phyloP scores from a whole-genome alignment of 768 basidiomycete genomes.

The Kockovaella imperatae region DNA sequence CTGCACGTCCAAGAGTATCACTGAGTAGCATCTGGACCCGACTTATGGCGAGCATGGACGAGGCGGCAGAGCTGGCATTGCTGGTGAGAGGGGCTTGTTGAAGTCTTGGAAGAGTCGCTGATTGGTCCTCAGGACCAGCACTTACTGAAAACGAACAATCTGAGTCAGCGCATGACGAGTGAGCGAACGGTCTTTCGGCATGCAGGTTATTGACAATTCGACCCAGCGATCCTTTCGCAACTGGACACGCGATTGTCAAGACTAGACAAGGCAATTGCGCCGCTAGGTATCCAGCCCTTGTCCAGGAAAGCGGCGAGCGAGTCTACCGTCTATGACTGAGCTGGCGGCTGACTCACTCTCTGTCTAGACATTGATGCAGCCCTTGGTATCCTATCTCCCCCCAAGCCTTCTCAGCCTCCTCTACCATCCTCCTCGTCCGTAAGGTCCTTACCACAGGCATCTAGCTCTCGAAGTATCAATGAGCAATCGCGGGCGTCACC shows the following conservation, averaged over 20 bases:
- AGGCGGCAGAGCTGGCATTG: neutral
- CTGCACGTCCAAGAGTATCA: too few species aligned
- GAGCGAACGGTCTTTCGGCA: neutral
- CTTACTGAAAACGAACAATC: conserved; percentile 40
- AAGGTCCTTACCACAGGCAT: conserved; percentile 12
- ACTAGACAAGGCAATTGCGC: conserved; percentile 42
- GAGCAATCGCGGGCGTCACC: neutral
- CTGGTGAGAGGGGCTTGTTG: neutral
- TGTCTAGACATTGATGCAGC: conserved; percentile 35
- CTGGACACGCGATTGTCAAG: conserved; percentile 38
- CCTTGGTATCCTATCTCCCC: conserved; percentile 11
- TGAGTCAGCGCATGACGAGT: conserved; percentile 43
- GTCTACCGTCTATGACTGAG: conserved; percentile 1
- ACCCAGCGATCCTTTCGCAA: conserved; percentile 34
- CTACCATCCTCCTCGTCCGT: conserved; percentile 6
- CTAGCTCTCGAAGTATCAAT: conserved; percentile 2
- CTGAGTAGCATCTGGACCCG: too few species aligned
- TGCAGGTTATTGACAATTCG: neutral
- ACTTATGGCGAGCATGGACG: too few species aligned
- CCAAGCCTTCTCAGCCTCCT: neutral
- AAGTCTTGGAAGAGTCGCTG: neutral
- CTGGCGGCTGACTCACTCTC: neutral
- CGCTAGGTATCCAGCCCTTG: conserved; percentile 38
- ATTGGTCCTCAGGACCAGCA: conserved; percentile 35
- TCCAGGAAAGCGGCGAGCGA: conserved; percentile 38